These are phyloP conservation scores for Claviceps arundinis DNA, from an alignment of 2,329 filamentous ascomycete species.

Conservation along the genomic window DNA sequence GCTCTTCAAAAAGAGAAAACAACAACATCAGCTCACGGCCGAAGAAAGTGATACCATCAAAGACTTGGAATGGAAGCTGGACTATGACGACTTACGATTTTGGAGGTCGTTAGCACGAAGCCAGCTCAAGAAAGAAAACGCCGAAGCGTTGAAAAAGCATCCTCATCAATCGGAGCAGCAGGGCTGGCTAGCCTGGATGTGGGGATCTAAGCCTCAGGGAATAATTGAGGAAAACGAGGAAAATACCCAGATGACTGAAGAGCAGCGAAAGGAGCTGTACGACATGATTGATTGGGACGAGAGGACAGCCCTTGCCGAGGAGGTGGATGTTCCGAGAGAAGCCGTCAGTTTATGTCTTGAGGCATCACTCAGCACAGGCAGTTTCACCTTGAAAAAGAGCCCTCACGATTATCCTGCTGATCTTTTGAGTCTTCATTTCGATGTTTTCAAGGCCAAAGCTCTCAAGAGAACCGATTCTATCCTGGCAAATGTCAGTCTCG, in stretches of 20 bases:
- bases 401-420: conserved; percentile 49
- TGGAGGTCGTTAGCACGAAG: conserved; percentile 92
- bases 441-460: conserved; percentile 83
- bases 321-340: conserved; percentile 80
- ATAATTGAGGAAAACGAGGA: conserved; percentile 49
- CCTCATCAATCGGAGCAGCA: conserved; percentile 50
- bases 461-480: conserved; percentile 84
- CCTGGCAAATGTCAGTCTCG: conserved; percentile 76
- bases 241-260: conserved; percentile 79
- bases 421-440: conserved; percentile 83
- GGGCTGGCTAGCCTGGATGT: conserved; percentile 85
- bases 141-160: conserved; percentile 63
- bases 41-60: conserved; percentile 62
- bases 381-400: conserved; percentile 83
- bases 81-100: conserved; percentile 91
- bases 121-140: conserved; percentile 88
- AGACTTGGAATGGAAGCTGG: conserved; percentile 71
- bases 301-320: conserved; percentile 76
- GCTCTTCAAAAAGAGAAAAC: conserved; percentile 88
- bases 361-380: conserved; percentile 84
- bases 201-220: conserved; percentile 61
- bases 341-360: conserved; percentile 88
- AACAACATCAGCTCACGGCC: conserved; percentile 54
- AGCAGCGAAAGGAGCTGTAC: conserved; percentile 93
- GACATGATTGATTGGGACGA: conserved; percentile 98